Evolutionary conservation across 805 yeast genomes (phyloP).

Genomic region (Teunomyces barrocoloradensis): DNA sequence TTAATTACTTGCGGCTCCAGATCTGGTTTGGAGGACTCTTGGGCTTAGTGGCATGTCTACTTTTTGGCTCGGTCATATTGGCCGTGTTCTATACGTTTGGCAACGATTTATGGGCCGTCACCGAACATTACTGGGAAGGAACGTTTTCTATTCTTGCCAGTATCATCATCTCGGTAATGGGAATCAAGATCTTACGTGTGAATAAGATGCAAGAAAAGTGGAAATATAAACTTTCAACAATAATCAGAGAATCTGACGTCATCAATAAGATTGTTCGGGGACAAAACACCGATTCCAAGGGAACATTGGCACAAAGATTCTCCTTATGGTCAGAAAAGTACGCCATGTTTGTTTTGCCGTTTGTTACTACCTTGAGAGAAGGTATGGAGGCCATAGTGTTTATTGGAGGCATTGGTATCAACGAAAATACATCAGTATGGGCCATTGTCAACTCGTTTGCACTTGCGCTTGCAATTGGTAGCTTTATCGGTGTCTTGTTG

Average conservation of each 20-base stretch:
- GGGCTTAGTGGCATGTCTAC: constrained; percentile 38
- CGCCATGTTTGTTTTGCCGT: constrained; percentile 74
- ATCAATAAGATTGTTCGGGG: constrained; percentile 15
- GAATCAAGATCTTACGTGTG: constrained; percentile 42
- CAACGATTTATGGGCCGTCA: constrained; percentile 42
- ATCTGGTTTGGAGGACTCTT: constrained; percentile 45
- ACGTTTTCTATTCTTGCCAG: constrained; percentile 44
- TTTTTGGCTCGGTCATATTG: constrained; percentile 40
- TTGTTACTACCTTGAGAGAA: constrained; percentile 83
- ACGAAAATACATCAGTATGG: constrained; percentile 21
- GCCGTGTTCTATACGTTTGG: constrained; percentile 41
- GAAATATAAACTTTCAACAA: constrained; percentile 35
- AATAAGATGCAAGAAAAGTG: constrained; percentile 45
- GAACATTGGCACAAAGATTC: constrained; percentile 8
- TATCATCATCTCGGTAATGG: constrained; percentile 46
- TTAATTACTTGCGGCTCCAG: constrained; percentile 31
- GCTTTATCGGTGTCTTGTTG: constrained; percentile 60
- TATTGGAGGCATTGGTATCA: constrained; percentile 76
- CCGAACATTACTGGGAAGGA: constrained; percentile 51
- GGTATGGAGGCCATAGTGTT: constrained; percentile 91
- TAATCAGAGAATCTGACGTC: constrained; percentile 23
- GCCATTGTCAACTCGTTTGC: constrained; percentile 61
- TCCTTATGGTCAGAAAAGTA: constrained; percentile 47
- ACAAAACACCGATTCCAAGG: constrained; percentile 1
- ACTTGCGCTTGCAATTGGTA: constrained; percentile 58